These are phyloP conservation scores for Thalassiosira allenii DNA, from an alignment of 352 stramenopile species.

Conservation along the genomic window DNA sequence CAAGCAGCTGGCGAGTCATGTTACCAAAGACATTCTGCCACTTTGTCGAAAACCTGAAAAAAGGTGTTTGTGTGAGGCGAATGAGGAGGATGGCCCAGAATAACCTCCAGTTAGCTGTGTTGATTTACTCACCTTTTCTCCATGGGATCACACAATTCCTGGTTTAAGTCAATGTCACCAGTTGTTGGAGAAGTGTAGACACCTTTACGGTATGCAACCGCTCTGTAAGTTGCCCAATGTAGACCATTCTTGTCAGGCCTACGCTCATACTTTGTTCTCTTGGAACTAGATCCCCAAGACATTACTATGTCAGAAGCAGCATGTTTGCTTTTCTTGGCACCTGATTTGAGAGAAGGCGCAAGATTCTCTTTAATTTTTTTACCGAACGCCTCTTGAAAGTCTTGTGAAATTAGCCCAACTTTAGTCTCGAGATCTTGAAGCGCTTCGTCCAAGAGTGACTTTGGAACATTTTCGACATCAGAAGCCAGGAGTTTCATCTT, in stretches of 20 bases:
- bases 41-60: conserved; percentile 13
- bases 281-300: conserved; percentile 54
- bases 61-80: background rate
- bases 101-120: background rate
- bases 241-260: conserved; percentile 45
- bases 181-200: conserved; percentile 46
- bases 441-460: conserved; percentile 30
- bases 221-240: conserved; percentile 50
- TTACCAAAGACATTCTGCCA: conserved; percentile 36
- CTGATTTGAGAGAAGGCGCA: conserved; percentile 22
- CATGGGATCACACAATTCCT: conserved; percentile 59
- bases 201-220: conserved; percentile 40
- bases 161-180: conserved; percentile 54
- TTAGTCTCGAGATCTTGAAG: conserved; percentile 30
- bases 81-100: background rate
- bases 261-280: conserved; percentile 29
- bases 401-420: conserved; percentile 31
- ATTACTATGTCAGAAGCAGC: conserved; percentile 38
- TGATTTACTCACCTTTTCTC: conserved; percentile 30
- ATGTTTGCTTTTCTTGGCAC: conserved; percentile 38
- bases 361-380: conserved; percentile 31
- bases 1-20: background rate
- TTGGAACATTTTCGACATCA: conserved; percentile 26
- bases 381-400: conserved; percentile 42
- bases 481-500: conserved; percentile 50